Evolutionary conservation across 345 rosid species (phyloP).

Genomic region (Acer campestre): DNA sequence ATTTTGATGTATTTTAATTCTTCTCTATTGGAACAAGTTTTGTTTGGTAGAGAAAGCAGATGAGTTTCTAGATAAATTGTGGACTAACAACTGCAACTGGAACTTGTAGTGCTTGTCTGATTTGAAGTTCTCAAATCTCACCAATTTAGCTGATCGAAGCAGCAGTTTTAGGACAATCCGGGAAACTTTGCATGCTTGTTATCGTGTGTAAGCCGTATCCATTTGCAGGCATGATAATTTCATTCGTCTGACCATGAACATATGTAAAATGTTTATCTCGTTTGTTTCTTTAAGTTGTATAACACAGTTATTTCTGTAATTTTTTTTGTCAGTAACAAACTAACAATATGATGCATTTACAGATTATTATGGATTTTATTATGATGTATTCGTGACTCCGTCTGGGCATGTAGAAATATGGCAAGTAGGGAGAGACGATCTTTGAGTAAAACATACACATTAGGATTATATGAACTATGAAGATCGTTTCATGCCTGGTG

Average conservation of each 20-base stretch:
- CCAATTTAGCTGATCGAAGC: background rate
- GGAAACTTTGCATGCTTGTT: conserved; percentile 10
- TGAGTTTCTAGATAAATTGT: conserved; percentile 12
- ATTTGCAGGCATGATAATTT: background rate
- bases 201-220: background rate
- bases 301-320: too few species aligned
- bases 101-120: background rate
- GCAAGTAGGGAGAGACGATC: too few species aligned
- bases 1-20: conserved; percentile 26
- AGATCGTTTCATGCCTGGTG: too few species aligned
- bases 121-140: background rate
- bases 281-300: background rate
- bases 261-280: background rate
- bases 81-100: conserved; percentile 15
- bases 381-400: too few species aligned
- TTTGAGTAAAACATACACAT: too few species aligned
- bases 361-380: too few species aligned
- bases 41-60: conserved; percentile 17
- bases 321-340: too few species aligned
- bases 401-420: too few species aligned
- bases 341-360: too few species aligned
- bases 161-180: background rate
- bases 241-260: conserved; percentile 8
- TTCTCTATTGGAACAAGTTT: conserved; percentile 17
- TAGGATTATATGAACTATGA: too few species aligned